A percentile compares a stretch with the other conserved stretches of the same genome.
Evolutionary conservation across 169 alveolate species (phyloP).

Genomic region (Plasmodium yoelii): DNA sequence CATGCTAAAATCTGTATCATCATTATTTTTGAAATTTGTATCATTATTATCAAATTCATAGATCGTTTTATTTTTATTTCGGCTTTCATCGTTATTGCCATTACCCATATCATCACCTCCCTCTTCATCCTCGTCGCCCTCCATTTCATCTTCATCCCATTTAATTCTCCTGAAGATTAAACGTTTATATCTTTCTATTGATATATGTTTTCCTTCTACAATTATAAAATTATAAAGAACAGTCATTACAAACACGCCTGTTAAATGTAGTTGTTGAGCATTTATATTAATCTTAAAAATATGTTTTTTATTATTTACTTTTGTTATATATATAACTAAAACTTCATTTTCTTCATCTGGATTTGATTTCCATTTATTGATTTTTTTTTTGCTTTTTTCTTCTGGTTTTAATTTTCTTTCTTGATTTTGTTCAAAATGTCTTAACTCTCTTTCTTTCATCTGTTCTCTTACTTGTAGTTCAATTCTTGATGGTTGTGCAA

Average conservation of each 20-base stretch:
- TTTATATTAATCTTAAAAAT: slow-evolving; percentile 88
- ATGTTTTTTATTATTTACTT: slow-evolving; percentile 80
- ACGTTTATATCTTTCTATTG: slow-evolving; percentile 84
- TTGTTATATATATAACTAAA: slow-evolving; percentile 80
- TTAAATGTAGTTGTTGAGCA: slow-evolving; percentile 92
- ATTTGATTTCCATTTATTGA: slow-evolving; percentile 89
- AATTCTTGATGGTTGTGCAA: slow-evolving; percentile 91
- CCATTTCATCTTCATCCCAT: slow-evolving; percentile 81
- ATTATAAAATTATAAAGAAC: slow-evolving; percentile 54
- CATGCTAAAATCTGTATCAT: neutral
- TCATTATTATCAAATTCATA: slow-evolving; percentile 8
- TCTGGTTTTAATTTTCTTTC: slow-evolving; percentile 87
- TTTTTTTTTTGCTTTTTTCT: slow-evolving; percentile 86
- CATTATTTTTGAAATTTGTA: slow-evolving; percentile 45
- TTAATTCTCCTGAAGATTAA: slow-evolving; percentile 85
- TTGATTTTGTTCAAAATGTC: slow-evolving; percentile 88
- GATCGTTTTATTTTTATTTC: neutral
- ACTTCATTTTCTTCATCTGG: slow-evolving; percentile 81
- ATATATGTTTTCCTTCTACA: slow-evolving; percentile 78
- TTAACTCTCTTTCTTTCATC: slow-evolving; percentile 89
- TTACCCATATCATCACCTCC: slow-evolving; percentile 4
- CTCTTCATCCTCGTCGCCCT: slow-evolving; percentile 35
- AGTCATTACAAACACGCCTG: slow-evolving; percentile 90
- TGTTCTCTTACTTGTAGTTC: slow-evolving; percentile 90
- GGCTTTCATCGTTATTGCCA: slow-evolving; percentile 4